Evolutionary conservation across 2,329 filamentous ascomycete species (phyloP), one percentile per base, ranked within the genome.

Genomic region (Aspergillus arachidicola): DNA sequence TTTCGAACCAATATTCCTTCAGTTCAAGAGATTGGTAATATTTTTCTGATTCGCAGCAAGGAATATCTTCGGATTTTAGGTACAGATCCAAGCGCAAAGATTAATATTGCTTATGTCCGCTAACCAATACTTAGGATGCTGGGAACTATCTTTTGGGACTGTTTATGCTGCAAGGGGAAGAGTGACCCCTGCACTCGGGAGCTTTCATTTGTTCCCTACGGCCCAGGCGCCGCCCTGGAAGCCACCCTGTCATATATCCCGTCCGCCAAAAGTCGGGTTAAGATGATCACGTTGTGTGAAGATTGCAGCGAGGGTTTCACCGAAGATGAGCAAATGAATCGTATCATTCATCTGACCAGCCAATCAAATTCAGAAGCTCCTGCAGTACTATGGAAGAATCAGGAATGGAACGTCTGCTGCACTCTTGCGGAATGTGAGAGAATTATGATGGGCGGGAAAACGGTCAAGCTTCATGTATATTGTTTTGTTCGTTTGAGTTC

Each of bases 181-280:
- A 38, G 14, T 38, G 34, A 56, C 14, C 38, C 34, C 53, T 56
- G 53, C 34, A 32, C 21, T 38, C 34, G 34, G 32, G 34, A 56
- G 53, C 34, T 36, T 56, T 21, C 11, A 56, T 56, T 56, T 38
- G n/a, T 56, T 36, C 53, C 34, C 38, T 38, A 56, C 38, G 34
- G 53, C 32, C 34, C 53, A 36, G 53, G 34, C 23, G 34, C 53
- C 12, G 32, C 34, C 21, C 30, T 56, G 28, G 53, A 56, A 56
- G 53, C 34, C n/a, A 56, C 19, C 34, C 21, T 56, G 10, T 32
- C 38, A 57, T 57, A 57, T 57, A 57, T 57, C 19, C 38, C 38
- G n/a, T 38, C 55, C 11, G 55, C 38, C 21, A 57, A 57, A 38
- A 38, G 55, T 57, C 34, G 55, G 43, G 21, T 57, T n/a, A 57